Evolutionary conservation across 139 green algal genomes (phyloP).

Genomic region (Tetradesmus obliquus): DNA sequence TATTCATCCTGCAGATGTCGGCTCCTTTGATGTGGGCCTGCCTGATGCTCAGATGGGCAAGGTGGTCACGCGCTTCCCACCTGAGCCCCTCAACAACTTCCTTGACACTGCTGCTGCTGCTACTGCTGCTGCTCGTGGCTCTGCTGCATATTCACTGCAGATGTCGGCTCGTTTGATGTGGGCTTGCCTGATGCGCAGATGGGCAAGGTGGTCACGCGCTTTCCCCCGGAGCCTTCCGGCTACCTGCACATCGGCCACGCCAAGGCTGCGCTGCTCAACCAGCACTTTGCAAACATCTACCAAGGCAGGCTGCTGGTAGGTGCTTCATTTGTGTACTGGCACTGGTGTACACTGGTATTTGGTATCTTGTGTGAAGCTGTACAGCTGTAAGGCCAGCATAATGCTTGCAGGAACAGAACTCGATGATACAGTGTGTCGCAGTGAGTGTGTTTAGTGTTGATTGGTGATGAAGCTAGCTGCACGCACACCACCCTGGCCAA

Average conservation of each 20-base stretch:
- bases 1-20: background rate
- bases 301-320: slow-evolving; percentile 81
- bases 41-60: slow-evolving; percentile 81
- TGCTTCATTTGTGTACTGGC: background rate
- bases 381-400: background rate
- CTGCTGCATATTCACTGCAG: background rate
- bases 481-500: background rate
- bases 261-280: slow-evolving; percentile 94
- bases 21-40: background rate
- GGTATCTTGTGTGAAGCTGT: background rate
- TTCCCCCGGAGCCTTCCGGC: slow-evolving; percentile 96
- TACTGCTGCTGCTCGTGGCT: background rate
- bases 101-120: background rate
- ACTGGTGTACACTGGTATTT: too few species aligned
- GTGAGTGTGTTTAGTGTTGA: too few species aligned
- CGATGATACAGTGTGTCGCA: too few species aligned
- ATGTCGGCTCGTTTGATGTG: slow-evolving; percentile 88
- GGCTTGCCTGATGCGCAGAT: slow-evolving; percentile 79
- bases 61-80: slow-evolving; percentile 98
- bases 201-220: slow-evolving; percentile 97
- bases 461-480: too few species aligned
- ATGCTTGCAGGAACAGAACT: too few species aligned
- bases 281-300: slow-evolving; percentile 95
- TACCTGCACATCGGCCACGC: slow-evolving; percentile 97
- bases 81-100: slow-evolving; percentile 77